Evolutionary conservation across 331 rosid genomes (phyloP).

Genomic region (Malus hybrid): DNA sequence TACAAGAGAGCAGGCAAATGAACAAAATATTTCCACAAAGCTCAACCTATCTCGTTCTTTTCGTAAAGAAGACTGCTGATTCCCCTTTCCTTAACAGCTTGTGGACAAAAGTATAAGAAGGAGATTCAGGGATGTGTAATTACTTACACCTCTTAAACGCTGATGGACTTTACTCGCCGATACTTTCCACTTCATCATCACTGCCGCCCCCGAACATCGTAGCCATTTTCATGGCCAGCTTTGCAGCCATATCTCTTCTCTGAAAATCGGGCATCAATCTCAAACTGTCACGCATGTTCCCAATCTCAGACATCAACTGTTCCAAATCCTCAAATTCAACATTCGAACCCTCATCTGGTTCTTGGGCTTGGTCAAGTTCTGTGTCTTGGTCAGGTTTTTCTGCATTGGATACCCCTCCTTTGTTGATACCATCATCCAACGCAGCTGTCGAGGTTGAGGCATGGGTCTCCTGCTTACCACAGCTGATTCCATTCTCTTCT

Average conservation of each 20-base stretch:
- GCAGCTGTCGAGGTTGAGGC: too few relatives aligned
- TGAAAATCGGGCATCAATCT: constrained; percentile 84
- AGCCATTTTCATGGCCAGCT: constrained; percentile 85
- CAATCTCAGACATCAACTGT: constrained; percentile 82
- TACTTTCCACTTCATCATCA: constrained; percentile 52
- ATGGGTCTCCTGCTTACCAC: not conserved
- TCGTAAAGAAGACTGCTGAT: not conserved
- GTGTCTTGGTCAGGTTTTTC: constrained; percentile 24
- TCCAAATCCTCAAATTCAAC: constrained; percentile 75
- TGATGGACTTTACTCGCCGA: not conserved
- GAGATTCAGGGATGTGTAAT: not conserved
- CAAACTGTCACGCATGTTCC: constrained; percentile 63
- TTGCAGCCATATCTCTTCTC: constrained; percentile 86
- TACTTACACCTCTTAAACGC: not conserved
- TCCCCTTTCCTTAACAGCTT: not conserved
- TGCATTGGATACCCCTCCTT: constrained; percentile 6
- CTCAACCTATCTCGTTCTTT: too few relatives aligned
- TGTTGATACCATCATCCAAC: constrained; percentile 21
- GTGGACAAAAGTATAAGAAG: not conserved
- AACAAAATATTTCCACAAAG: too few relatives aligned
- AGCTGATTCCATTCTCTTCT: constrained; percentile 18
- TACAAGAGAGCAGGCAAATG: not conserved
- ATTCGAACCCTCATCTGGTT: constrained; percentile 16
- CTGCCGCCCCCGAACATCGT: constrained; percentile 68
- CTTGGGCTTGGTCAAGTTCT: constrained; percentile 8